Evolutionary conservation across 805 yeast genomes (phyloP).

Genomic region (Pichia cephalocereana): DNA sequence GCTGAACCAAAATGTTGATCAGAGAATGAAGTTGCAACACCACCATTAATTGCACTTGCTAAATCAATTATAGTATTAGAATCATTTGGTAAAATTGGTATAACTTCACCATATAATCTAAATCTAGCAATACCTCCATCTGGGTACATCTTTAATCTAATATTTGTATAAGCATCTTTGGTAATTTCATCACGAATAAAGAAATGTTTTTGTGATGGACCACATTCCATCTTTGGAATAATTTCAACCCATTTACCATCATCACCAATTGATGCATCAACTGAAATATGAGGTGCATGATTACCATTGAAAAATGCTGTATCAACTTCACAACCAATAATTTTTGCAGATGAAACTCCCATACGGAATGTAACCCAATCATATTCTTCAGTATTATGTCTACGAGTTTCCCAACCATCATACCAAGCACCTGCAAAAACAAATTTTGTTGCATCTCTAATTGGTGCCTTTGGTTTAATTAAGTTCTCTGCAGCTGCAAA

Average conservation of each 20-base stretch:
- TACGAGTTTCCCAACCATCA: constrained; percentile 97
- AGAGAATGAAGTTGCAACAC: constrained; percentile 71
- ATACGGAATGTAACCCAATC: constrained; percentile 82
- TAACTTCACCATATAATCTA: constrained; percentile 77
- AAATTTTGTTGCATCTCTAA: constrained; percentile 73
- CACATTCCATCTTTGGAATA: constrained; percentile 68
- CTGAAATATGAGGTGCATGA: constrained; percentile 85
- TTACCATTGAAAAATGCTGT: constrained; percentile 93
- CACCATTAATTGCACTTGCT: constrained; percentile 81
- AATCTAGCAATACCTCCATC: constrained; percentile 98
- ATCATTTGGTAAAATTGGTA: constrained; percentile 55
- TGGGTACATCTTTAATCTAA: constrained; percentile 85
- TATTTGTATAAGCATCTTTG: constrained; percentile 60
- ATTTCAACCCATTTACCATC: constrained; percentile 61
- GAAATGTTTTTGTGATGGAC: constrained; percentile 82
- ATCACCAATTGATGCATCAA: constrained; percentile 54
- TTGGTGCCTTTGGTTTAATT: constrained; percentile 71
- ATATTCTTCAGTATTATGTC: constrained; percentile 77
- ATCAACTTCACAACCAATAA: constrained; percentile 82
- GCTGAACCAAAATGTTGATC: constrained; percentile 95
- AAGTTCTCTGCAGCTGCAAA: constrained; percentile 88
- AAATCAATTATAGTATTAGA: constrained; percentile 46
- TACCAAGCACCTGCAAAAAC: constrained; percentile 92
- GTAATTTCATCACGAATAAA: constrained; percentile 57
- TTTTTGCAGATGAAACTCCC: constrained; percentile 74